phyloP scores from a whole-genome alignment of 176 grass and related monocot species.

The sorghum (Sorghum bicolor) region DNA sequence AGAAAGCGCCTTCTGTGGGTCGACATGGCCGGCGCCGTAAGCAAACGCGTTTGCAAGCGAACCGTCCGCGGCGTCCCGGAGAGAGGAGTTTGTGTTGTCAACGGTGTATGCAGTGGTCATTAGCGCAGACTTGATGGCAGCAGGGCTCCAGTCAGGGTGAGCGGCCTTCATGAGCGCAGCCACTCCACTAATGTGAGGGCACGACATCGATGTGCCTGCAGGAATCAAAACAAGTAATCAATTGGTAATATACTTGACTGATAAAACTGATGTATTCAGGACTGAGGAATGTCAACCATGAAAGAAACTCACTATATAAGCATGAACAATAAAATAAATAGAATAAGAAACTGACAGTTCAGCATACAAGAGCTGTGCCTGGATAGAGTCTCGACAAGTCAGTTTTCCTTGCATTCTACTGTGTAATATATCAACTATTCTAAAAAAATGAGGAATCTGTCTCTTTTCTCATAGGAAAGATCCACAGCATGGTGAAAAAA shows the following conservation, averaged over 20 bases:
- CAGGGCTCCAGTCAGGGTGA: constrained; percentile 87
- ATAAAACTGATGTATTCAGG: background rate
- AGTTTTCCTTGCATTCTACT: background rate
- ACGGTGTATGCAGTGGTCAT: constrained; percentile 81
- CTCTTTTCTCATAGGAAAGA: background rate
- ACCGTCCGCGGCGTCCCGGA: constrained; percentile 67
- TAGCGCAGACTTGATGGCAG: constrained; percentile 87
- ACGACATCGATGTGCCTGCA: constrained; percentile 98
- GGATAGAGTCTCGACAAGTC: background rate
- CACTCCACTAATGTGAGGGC: constrained; percentile 94
- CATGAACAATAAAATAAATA: background rate
- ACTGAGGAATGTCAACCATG: background rate
- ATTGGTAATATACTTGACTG: background rate
- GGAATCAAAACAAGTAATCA: constrained; percentile 2
- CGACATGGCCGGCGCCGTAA: constrained; percentile 81
- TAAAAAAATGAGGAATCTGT: background rate
- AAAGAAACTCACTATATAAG: background rate
- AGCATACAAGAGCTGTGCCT: background rate
- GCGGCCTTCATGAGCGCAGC: constrained; percentile 79
- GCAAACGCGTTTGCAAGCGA: constrained; percentile 62
- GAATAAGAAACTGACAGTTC: background rate
- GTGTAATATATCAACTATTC: background rate
- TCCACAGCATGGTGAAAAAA: background rate
- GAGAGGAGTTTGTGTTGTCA: constrained; percentile 76
- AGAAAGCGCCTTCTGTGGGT: constrained; percentile 82